These are phyloP conservation scores for Cyclostephanos tholiformis DNA, from an alignment of 108 stramenopile species.

Conservation along the genomic window DNA sequence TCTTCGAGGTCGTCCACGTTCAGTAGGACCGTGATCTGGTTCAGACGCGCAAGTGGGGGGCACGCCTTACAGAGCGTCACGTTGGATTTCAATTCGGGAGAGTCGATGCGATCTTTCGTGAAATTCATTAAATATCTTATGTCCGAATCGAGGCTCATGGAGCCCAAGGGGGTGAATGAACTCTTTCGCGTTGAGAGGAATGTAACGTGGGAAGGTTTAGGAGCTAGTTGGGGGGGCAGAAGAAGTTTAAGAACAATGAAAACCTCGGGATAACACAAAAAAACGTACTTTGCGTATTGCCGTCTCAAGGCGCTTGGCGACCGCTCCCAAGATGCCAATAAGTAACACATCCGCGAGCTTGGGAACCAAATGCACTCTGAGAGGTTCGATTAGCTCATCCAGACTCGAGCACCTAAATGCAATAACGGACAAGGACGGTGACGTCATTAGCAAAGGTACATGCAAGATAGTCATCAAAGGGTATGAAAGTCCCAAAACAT, in stretches of 20 bases:
- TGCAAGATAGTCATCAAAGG: neutral
- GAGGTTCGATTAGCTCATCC: conserved; percentile 73
- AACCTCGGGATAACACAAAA: neutral
- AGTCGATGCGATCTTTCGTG: conserved; percentile 66
- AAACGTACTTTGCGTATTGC: conserved; percentile 70
- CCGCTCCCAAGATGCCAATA: conserved; percentile 69
- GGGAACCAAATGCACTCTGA: conserved; percentile 69
- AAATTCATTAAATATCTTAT: conserved; percentile 78
- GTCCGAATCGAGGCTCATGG: conserved; percentile 82
- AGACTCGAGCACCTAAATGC: conserved; percentile 58
- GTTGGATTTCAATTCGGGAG: conserved; percentile 63
- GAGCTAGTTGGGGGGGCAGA: neutral
- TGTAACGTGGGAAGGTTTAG: neutral
- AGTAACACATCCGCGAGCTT: conserved; percentile 67
- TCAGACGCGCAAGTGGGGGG: conserved; percentile 67
- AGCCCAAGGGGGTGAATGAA: conserved; percentile 79
- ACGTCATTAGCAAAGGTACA: neutral
- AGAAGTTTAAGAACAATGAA: neutral
- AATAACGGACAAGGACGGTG: conserved; percentile 1
- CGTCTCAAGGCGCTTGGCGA: conserved; percentile 74
- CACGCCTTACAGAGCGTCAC: conserved; percentile 69
- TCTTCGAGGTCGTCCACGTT: conserved; percentile 89
- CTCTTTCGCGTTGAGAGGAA: conserved; percentile 30
- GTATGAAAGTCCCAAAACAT: neutral
- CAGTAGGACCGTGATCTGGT: conserved; percentile 76